phyloP scores from a whole-genome alignment of 2,329 filamentous ascomycete species.

The Aspergillus latus region DNA sequence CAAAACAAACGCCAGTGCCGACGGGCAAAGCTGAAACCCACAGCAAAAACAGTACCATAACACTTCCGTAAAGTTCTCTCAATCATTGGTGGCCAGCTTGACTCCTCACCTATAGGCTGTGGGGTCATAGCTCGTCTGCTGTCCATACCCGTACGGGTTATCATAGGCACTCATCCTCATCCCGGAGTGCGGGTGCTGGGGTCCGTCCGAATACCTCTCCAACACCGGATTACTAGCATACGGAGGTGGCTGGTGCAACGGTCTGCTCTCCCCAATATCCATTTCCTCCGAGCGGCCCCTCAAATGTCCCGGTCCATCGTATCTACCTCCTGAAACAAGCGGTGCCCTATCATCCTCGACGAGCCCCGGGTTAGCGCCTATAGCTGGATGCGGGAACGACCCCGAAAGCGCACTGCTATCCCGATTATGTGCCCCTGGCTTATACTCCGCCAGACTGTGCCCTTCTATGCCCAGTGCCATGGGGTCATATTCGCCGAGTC shows the following conservation, averaged over 20 bases:
- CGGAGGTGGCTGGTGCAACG: constrained; percentile 18
- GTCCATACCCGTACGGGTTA: constrained; percentile 28
- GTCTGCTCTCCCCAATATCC: constrained; percentile 4
- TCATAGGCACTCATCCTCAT: constrained; percentile 26
- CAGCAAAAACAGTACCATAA: not conserved
- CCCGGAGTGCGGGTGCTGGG: constrained; percentile 20
- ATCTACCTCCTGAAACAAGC: constrained; percentile 5
- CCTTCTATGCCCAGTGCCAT: constrained; percentile 35
- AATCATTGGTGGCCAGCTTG: not conserved
- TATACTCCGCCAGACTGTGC: constrained; percentile 34
- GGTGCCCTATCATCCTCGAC: constrained; percentile 10
- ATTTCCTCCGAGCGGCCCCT: not conserved
- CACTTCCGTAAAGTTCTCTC: not conserved
- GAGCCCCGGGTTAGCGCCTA: not conserved
- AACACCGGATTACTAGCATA: constrained; percentile 28
- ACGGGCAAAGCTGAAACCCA: constrained; percentile 3
- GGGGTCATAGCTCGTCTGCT: constrained; percentile 39
- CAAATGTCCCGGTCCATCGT: not conserved
- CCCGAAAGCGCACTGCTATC: constrained; percentile 19
- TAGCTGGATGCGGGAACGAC: constrained; percentile 4
- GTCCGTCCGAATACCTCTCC: constrained; percentile 31
- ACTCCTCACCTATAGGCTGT: constrained; percentile 30
- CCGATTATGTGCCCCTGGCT: constrained; percentile 26
- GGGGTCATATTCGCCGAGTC: constrained; percentile 50
- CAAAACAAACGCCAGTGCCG: constrained; percentile 11